Percentiles rank a stretch among this genome's conserved stretches.
Evolutionary conservation across 2,329 filamentous ascomycete species (phyloP).

Genomic region (Gnomoniopsis smithogilvyi): DNA sequence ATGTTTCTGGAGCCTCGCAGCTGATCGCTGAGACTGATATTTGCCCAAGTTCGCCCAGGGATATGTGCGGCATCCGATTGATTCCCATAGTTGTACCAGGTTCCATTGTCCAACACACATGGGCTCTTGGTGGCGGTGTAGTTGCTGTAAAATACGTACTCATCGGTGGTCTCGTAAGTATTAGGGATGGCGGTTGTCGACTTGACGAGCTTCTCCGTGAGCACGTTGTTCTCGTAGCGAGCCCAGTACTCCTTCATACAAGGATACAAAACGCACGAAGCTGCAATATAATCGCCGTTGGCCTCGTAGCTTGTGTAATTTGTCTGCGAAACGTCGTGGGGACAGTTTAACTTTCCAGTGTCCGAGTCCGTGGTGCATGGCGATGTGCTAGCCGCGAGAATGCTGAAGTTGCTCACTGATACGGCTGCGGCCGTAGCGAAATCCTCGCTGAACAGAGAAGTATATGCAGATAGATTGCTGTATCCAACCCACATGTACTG

Average conservation of each 20-base stretch:
- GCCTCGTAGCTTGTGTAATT: neutral
- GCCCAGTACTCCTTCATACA: conserved; percentile 20
- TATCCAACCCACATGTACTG: conserved; percentile 19
- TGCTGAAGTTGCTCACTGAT: conserved; percentile 21
- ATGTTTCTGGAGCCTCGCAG: neutral
- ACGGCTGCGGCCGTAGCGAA: conserved; percentile 13
- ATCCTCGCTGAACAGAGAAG: conserved; percentile 17
- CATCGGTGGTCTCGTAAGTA: neutral
- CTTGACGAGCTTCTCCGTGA: conserved; percentile 11
- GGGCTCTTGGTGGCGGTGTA: conserved; percentile 15
- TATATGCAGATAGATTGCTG: conserved; percentile 20
- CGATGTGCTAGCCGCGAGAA: conserved; percentile 19
- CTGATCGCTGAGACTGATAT: conserved; percentile 1
- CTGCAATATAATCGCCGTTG: conserved; percentile 8
- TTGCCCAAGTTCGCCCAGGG: conserved; percentile 15
- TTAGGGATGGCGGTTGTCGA: conserved; percentile 2
- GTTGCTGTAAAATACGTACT: neutral
- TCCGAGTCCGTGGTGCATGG: conserved; percentile 17
- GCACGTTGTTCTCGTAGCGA: neutral
- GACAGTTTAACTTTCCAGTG: conserved; percentile 16
- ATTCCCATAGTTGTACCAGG: conserved; percentile 13
- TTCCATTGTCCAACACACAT: conserved; percentile 16
- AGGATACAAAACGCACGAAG: conserved; percentile 18
- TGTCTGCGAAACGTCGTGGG: conserved; percentile 12
- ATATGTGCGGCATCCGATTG: conserved; percentile 9